Evolutionary conservation across 2,329 filamentous ascomycete species (phyloP), one percentile per base, ranked within the genome.

Genomic region (Fusarium pilosicola): DNA sequence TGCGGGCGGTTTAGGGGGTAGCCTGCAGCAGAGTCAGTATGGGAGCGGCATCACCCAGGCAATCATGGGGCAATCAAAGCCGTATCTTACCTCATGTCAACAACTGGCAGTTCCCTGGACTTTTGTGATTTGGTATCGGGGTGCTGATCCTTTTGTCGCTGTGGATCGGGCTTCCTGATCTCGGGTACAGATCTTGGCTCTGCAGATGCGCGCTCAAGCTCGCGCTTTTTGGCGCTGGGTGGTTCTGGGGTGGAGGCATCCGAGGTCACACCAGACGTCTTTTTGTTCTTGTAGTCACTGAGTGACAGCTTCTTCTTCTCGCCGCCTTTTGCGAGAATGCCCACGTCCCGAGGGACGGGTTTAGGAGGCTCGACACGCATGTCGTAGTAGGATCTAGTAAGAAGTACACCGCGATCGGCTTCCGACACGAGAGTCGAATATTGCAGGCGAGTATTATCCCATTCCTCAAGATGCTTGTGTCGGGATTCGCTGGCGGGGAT

Each of bases 211-310:
- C 81, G 80, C 51, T 81, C 79, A 38, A 58, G 62, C 28, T 83
- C 82, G 44, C 76, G 79, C 72, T 76, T 80, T 62, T 77, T 82
- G 34, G 77, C 73, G 52, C 79, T 76, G 61, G 78, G 68, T 10
- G 80, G 78, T 51, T 83, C 81, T 20, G 82, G 78, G 1, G 84
- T 83, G 3, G 84, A 82, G 20, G 84, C 83, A 14, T 81, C 78
- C 15, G 83, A 82, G 59, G 79, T 57, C 59, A 72, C 72, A 67
- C 77, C 74, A 46, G 81, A 79, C 22, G 81, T 80, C 78, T 86
- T 87, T 79, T 87, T 87, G 70, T 88, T 90, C 80, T 88, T 88
- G 75, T 90, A 90, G 78, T 90, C 88, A 79, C 86, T 88, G 68
- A 90, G 80, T 20, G 88, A 89, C 72, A 90, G 78, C 79, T 89